phyloP scores from a whole-genome alignment of 164 flowering plant genomes.

The Magnolia sinica region DNA sequence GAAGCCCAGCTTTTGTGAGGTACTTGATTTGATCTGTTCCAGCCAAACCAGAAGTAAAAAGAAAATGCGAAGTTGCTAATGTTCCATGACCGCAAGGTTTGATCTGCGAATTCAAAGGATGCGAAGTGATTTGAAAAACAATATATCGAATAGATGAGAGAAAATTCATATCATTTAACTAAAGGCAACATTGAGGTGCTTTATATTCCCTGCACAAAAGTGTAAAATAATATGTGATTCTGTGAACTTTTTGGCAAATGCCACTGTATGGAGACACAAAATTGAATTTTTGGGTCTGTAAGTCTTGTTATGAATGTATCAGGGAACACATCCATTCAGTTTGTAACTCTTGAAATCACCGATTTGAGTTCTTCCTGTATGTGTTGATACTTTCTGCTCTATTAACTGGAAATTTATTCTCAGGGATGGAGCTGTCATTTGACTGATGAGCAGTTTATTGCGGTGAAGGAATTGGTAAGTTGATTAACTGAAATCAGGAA shows the following conservation, averaged over 20 bases:
- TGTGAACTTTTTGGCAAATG: too few relatives aligned
- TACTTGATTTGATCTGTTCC: constrained; percentile 47
- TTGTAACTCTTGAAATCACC: constrained; percentile 21
- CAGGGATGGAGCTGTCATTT: constrained; percentile 92
- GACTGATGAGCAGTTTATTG: constrained; percentile 97
- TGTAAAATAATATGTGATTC: too few relatives aligned
- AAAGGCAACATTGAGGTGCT: too few relatives aligned
- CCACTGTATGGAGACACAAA: too few relatives aligned
- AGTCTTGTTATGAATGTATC: not conserved
- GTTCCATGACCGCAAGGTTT: constrained; percentile 34
- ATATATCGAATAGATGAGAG: too few relatives aligned
- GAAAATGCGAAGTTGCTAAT: constrained; percentile 29
- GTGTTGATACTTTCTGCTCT: not conserved
- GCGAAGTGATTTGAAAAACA: too few relatives aligned
- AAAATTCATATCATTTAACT: too few relatives aligned
- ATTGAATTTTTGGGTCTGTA: too few relatives aligned
- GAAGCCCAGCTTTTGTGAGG: constrained; percentile 55
- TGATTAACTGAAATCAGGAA: not conserved
- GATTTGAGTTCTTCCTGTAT: constrained; percentile 4
- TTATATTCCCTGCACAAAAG: too few relatives aligned
- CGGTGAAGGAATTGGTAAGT: constrained; percentile 93
- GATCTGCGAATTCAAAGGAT: constrained; percentile 14
- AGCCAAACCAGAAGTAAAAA: constrained; percentile 49
- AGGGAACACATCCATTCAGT: constrained; percentile 87
- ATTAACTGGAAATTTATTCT: constrained; percentile 6